Percentiles rank a stretch among this genome's conserved stretches.
Conservation (phyloP, 306 rosid genomes). For the Cyclanthera cordifolia region DNA sequence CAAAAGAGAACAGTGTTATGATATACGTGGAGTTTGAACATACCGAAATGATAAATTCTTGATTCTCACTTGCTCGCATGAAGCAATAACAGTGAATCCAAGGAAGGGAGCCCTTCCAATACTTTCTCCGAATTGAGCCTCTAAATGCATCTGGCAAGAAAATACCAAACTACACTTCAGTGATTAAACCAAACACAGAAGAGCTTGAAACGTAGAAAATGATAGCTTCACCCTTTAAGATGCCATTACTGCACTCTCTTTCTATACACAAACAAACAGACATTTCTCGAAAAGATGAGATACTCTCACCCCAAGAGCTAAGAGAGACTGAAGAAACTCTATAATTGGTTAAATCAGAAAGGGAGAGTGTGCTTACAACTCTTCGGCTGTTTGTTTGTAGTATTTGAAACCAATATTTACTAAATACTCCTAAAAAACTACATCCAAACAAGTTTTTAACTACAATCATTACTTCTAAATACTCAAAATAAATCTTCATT, state of each 20-base stretch:
- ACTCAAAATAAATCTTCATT: too few species aligned
- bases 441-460: too few species aligned
- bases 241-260: not conserved
- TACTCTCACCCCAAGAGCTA: not conserved
- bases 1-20: not conserved
- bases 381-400: too few species aligned
- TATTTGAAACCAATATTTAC: too few species aligned
- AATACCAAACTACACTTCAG: not conserved
- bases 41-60: slow-evolving; percentile 54
- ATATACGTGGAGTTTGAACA: slow-evolving; percentile 20
- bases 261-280: too few species aligned
- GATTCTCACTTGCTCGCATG: slow-evolving; percentile 69
- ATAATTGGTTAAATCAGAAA: not conserved
- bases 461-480: too few species aligned
- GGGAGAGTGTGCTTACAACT: not conserved
- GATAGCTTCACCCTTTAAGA: not conserved
- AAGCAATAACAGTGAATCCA: slow-evolving; percentile 91
- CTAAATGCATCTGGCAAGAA: slow-evolving; percentile 56
- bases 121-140: slow-evolving; percentile 44
- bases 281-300: not conserved
- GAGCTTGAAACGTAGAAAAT: not conserved
- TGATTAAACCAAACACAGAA: not conserved
- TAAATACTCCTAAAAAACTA: too few species aligned
- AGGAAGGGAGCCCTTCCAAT: slow-evolving; percentile 74
- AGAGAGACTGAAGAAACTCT: not conserved